Base-by-base conservation (phyloP, 345 rosid genomes). In the Physaria fendleri region DNA sequence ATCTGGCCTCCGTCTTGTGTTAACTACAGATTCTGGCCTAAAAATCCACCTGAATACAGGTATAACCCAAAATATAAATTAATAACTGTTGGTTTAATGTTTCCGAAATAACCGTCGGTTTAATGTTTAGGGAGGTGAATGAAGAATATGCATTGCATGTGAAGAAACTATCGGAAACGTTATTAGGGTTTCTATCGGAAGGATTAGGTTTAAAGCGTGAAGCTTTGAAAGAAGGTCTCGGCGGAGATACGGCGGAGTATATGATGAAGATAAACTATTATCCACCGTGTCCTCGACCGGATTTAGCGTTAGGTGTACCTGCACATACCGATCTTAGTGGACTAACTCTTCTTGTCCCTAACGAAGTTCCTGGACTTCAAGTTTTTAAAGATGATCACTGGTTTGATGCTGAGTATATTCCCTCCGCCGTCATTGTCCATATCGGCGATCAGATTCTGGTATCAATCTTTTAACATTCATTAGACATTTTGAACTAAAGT, bases 211-310 rank as follows among this genome's bases (percentile, higher is more conserved):
- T 86, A 1, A 76, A 80, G 29, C 74, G 67, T 22, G 51, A 73
- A 0, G 89, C 46, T 3, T 12, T 93, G 14, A 78, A 65, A 59
- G 78, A 75, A 43, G 91, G 80, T 2, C 50, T 68, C 0, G 97
- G 99, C 1, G 97, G 95, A 0, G 94, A 83, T 0, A 64, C 70
- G 41, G 28, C 78, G 2, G 82, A 78, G 34, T 93, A 81, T 63
- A 40, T 89, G 78, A 62, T 89, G 64, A 89, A 93, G 69, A 93
- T 93, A 1, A 88, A 88, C 44, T 93, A 82, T 17, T 92, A 86
- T 44, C 95, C 97, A 4, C 94, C 95, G 1, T 92, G 97, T 39
- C 97, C 97, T 10, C 77, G 94, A 1, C 98, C 98, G 0, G 97
- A 92, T 66, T 78, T 88, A 6, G 62, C 87, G 0, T 84, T 88